Evolutionary conservation across 257 asterid species (phyloP), one percentile per base, ranked within the genome.

Genomic region (Euphrasia confusa): DNA sequence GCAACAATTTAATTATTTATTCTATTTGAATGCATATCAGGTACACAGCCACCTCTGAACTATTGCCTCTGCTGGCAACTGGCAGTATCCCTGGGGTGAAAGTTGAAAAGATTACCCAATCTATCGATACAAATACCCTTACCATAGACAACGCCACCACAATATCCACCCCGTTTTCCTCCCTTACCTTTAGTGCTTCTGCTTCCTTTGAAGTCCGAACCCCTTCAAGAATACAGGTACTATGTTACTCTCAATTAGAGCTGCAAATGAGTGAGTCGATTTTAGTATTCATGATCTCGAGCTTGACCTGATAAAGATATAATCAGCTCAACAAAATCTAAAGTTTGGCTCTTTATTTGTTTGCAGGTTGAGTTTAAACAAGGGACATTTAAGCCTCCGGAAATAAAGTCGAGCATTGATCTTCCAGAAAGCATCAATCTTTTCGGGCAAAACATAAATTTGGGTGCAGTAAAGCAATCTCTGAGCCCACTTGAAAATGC

Each of bases 21-120:
- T 54, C 60, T 45, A 53, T 60, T 56, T 50, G 63, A 52, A 44
- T 67, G 71, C 71, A 67, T 71, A 10, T 45, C 87, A 93, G 99
- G 95, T 93, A 71, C 78, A 93, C 99, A 7, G 94, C 97, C 61
- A 83, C 79, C 82, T 89, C 97, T 11, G 99, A 93, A 73, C 75
- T 93, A 67, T 73, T 93, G 77, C 99, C 99, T 60, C 94, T 93
- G 63, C 90, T 93, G 65, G 97, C 97, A 66, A 79, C 76, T 49
- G 74, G 91, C 72, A 85, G 73, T 70, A 67, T 84, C 63, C 99
- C 97, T 11, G 57, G 70, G 44, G 79, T 93, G 77, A 93, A 84
- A 80, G 95, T 93, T 56, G 92, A 93, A 71, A 82, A 82, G 84
- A 93, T 93, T 68, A 60, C 66, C 54, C 99, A 93, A 79, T 79